Conservation (phyloP, 305 asterid genomes). For the Fraxinus paxiana region DNA sequence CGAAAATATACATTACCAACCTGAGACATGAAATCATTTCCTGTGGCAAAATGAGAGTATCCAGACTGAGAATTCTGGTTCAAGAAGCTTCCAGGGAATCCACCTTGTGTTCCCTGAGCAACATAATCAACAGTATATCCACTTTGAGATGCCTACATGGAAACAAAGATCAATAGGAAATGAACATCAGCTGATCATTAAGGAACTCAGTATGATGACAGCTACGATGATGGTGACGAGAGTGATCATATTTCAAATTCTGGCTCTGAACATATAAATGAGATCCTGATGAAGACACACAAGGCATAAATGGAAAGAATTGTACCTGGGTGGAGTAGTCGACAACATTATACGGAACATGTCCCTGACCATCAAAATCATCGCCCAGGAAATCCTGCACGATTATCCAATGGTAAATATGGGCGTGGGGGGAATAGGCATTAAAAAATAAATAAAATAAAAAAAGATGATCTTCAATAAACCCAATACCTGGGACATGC, state of each 20-base stretch:
- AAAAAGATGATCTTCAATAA: conserved; percentile 4
- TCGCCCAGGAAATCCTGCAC: conserved; percentile 90
- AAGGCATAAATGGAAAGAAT: neutral
- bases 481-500: conserved; percentile 82
- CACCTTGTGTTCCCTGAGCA: conserved; percentile 84
- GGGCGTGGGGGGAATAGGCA: neutral
- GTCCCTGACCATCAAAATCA: conserved; percentile 99
- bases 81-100: conserved; percentile 73
- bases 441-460: neutral
- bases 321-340: conserved; percentile 91
- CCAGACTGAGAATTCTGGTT: conserved; percentile 93
- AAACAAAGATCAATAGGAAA: conserved; percentile 20
- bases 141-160: conserved; percentile 78
- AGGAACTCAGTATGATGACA: conserved; percentile 6
- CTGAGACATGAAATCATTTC: conserved; percentile 99
- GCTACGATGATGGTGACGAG: neutral
- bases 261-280: neutral
- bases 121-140: conserved; percentile 83
- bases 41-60: conserved; percentile 80
- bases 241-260: conserved; percentile 3
- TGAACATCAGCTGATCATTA: conserved; percentile 7
- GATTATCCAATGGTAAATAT: conserved; percentile 21
- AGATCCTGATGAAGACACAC: conserved; percentile 1
- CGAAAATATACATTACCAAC: conserved; percentile 33
- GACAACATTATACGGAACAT: conserved; percentile 79